These are phyloP conservation scores for Pseudocercospora cruenta DNA, from an alignment of 2,329 filamentous ascomycete genomes.

Conservation along the genomic window DNA sequence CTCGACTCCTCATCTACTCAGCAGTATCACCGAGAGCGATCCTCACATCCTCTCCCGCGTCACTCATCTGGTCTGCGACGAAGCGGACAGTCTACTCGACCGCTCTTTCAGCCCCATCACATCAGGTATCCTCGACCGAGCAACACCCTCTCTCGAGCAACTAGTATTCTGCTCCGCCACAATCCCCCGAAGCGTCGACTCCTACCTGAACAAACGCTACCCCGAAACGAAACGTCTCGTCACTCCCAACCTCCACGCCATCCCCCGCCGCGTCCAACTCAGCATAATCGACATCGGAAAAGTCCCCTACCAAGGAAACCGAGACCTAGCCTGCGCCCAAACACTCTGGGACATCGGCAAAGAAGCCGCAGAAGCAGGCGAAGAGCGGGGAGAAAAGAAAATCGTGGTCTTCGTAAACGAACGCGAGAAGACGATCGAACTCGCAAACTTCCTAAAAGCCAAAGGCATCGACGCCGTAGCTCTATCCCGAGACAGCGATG, in stretches of 20 bases:
- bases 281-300: slow-evolving; percentile 89
- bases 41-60: slow-evolving; percentile 93
- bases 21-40: slow-evolving; percentile 84
- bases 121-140: slow-evolving; percentile 77
- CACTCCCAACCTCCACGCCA: slow-evolving; percentile 93
- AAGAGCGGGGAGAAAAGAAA: slow-evolving; percentile 67
- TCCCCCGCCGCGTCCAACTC: slow-evolving; percentile 90
- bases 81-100: slow-evolving; percentile 94
- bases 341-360: slow-evolving; percentile 92
- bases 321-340: slow-evolving; percentile 89
- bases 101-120: slow-evolving; percentile 87
- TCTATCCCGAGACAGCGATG: slow-evolving; percentile 80
- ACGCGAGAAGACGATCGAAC: slow-evolving; percentile 80
- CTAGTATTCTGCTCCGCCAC: slow-evolving; percentile 94
- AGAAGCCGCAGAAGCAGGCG: slow-evolving; percentile 64
- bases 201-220: slow-evolving; percentile 77
- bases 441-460: slow-evolving; percentile 74
- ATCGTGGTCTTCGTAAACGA: slow-evolving; percentile 97
- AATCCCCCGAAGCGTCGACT: slow-evolving; percentile 87
- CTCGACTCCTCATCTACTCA: slow-evolving; percentile 84
- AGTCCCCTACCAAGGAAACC: slow-evolving; percentile 92
- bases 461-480: slow-evolving; percentile 90
- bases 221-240: slow-evolving; percentile 84
- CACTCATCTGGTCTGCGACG: slow-evolving; percentile 85
- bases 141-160: slow-evolving; percentile 79